Base-by-base conservation (phyloP, 176 grass and related monocot genomes). In the Triticum monococcum region DNA sequence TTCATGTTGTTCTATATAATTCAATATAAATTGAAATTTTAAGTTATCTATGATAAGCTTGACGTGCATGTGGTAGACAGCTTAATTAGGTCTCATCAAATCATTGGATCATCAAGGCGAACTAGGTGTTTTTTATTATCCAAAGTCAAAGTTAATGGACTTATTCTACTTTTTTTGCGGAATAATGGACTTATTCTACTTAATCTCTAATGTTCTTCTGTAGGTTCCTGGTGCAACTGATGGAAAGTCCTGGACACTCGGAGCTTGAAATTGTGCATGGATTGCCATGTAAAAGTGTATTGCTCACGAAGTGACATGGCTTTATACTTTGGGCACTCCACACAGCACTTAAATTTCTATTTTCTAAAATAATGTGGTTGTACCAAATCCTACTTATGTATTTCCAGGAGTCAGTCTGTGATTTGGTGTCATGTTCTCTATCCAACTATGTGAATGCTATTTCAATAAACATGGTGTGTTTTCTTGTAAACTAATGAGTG, bases 211-310 rank as follows among this genome's bases (percentile, higher is more conserved):
- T 65, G 63, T 65, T 30, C 57, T 24, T 74, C 3, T 43, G 11
- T 26, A 74, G 40, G 71, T 74, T 74, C 71, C 71, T 43, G 40
- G 40, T 25, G 71, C 71, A 45, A 74, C 71, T 2, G 71, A 74
- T 12, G 71, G 71, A 12, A 74, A 74, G 71, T 74, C 71, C 22
- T 74, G 71, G 71, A 74, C 40, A 0, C 71, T 74, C 0, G 71
- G 71, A 5, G 71, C 71, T 16, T 74, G n/a, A 74, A 13, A 7
- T 5, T 65, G 11, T 65, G 63, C 63, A 65, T 65, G 63, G 63
- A 30, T 14, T 61, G n/a, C 22, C 17, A n/a, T 61, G 8, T 61
- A n/a, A 61, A 61, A 61, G 57, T 22, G 6, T 22, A 20, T n/a
- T 59, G 18, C 22, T 59, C 56, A 22, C 20, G 56, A 59, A 18